These are phyloP conservation scores for Bruguiera gymnorhiza DNA, from an alignment of 345 rosid species.

Conservation along the genomic window DNA sequence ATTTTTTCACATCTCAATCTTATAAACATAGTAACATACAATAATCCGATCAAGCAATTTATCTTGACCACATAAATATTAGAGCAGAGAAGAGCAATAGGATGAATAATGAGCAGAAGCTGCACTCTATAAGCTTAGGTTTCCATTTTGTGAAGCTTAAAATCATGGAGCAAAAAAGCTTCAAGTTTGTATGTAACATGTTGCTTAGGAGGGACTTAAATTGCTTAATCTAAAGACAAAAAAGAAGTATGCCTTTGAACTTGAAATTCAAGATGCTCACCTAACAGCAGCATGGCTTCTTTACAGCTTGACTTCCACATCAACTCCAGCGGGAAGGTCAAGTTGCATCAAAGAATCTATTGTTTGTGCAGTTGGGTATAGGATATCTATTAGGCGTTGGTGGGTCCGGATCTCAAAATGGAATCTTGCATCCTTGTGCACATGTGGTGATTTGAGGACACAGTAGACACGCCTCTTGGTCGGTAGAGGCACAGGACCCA, in stretches of 20 bases:
- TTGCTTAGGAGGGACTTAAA: not conserved
- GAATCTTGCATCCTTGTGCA: slow-evolving; percentile 96
- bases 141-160: not conserved
- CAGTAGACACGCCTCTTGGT: slow-evolving; percentile 88
- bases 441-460: slow-evolving; percentile 98
- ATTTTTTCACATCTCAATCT: too few relatives aligned
- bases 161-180: not conserved
- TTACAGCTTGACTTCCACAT: slow-evolving; percentile 96
- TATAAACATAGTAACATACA: not conserved
- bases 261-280: slow-evolving; percentile 11
- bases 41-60: not conserved
- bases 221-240: not conserved
- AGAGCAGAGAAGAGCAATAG: not conserved
- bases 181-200: not conserved
- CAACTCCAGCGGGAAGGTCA: slow-evolving; percentile 95
- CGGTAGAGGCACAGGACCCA: slow-evolving; percentile 94
- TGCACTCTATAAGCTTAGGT: not conserved
- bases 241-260: not conserved
- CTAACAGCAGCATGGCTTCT: slow-evolving; percentile 19
- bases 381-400: slow-evolving; percentile 86
- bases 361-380: slow-evolving; percentile 93
- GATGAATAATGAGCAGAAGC: not conserved
- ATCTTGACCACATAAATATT: not conserved
- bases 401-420: slow-evolving; percentile 95
- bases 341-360: slow-evolving; percentile 99